Evolutionary conservation across 2,329 filamentous ascomycete genomes (phyloP), one percentile per base, ranked within the genome.

Genomic region (Proliferodiscus dingleyae): DNA sequence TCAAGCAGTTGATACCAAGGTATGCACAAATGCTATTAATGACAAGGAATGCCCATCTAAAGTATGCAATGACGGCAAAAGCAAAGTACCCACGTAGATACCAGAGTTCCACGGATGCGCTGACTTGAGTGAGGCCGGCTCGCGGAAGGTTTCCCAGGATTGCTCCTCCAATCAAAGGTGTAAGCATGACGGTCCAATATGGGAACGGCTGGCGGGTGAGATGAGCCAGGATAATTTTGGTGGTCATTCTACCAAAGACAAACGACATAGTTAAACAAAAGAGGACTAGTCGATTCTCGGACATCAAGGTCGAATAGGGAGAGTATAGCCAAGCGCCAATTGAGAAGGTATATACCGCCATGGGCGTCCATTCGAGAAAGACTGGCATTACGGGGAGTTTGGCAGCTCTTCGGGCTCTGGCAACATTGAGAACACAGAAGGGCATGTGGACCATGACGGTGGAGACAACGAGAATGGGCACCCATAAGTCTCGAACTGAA

Each of bases 201-300:
- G 93, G 93, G 69, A 97, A 98, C 3, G 91, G 87, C 66, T 97
- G 93, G 52, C 81, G 81, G 2, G 93, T 93, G 41, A 98, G 74
- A 67, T 98, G 93, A 2, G 93, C 91, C 15, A 98, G 81, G 63
- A 98, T 98, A 68, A 97, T 97, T 73, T 97, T 98, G 30, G 93
- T 98, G 0, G 93, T 97, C 84, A 98, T 89, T 56, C 93, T 85
- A 28, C 93, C 93, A 66, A 98, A 97, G 48, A 96, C 93, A 60
- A 97, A 90, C n/a, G 88, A 87, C 75, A 97, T 86, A 49, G 88
- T 95, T 49, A 95, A 69, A 71, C 90, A 96, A 67, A 95, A 95
- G 37, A 97, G 78, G 9, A 94, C 82, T 1, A 98, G 78, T 61
- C 93, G 87, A 69, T 97, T 96, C 49, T 95, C 82, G 28, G 71